Base-by-base conservation (phyloP, 208 protist genomes). In the Angomonas desouzai region DNA sequence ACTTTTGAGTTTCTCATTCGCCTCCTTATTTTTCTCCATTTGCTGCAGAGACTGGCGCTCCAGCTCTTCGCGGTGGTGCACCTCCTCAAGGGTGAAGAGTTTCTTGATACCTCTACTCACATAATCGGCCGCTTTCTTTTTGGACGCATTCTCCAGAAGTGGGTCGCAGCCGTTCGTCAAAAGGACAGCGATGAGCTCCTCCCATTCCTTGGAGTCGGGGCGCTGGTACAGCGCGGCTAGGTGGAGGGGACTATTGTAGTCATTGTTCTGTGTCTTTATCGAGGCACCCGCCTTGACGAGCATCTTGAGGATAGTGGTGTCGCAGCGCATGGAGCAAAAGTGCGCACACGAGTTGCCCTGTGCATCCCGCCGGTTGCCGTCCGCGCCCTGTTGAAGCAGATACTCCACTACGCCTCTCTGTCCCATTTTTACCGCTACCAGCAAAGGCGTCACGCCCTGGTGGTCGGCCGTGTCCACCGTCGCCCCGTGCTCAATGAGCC, bases 381-480 rank as follows among this genome's bases (percentile, higher is more conserved):
- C 72, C 10, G 85, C 89, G 1, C 78, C 76, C 33, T 88, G 72
- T 9, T 48, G 66, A 30, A 95, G 79, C 28, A 97, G 68, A 66
- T 87, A 93, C 67, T 92, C 71, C 45, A 76, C 77, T 43, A 92
- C 86, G 18, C 84, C 81, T 16, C 62, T 68, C 72, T 88, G 81
- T 2, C 89, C 85, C 88, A 97, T 95, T 72, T 93, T 97, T 27
- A 95, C 91, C 43, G 91, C 86, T 45, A 95, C 87, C 30, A 94
- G 72, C 45, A 97, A 77, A 16, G 91, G 88, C 4, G 91, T 97
- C 13, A 82, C 72, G 65, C 83, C 74, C 43, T 72, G 71, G 32
- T 64, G 69, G 63, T 97, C 89, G 22, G 68, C 61, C 33, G 79
- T 83, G 66, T 97, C 87, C 22, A 97, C 77, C 43, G 59, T 70